These are phyloP conservation scores for Aspergillus viridinutans DNA, from an alignment of 2,329 filamentous ascomycete genomes.

Conservation along the genomic window DNA sequence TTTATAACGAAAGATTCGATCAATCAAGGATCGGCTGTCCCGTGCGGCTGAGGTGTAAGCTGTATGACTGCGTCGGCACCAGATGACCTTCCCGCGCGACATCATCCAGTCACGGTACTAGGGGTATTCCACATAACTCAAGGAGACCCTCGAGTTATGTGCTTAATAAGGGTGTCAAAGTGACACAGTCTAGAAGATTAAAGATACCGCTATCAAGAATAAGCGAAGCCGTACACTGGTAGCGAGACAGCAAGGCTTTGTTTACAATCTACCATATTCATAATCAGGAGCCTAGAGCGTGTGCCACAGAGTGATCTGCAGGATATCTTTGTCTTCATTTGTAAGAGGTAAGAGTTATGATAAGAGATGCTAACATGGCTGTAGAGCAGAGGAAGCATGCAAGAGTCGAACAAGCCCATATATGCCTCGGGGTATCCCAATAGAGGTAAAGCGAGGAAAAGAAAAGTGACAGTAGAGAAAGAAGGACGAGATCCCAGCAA, in stretches of 20 bases:
- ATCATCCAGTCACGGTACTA: slow-evolving; percentile 13
- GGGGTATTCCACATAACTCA: neutral
- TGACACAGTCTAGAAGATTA: neutral
- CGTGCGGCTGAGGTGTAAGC: neutral
- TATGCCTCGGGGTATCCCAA: slow-evolving; percentile 30
- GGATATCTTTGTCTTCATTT: neutral
- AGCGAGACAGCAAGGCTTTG: neutral
- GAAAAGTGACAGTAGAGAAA: neutral
- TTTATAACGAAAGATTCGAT: neutral
- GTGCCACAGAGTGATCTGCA: neutral
- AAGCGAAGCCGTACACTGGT: neutral
- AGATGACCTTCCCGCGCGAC: slow-evolving; percentile 27
- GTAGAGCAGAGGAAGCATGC: slow-evolving; percentile 4
- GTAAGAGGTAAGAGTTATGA: too few relatives aligned
- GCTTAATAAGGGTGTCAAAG: neutral
- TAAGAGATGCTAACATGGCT: neutral
- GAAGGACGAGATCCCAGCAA: neutral
- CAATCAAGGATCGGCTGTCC: slow-evolving; percentile 7
- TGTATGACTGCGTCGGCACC: slow-evolving; percentile 13
- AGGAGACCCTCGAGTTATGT: neutral
- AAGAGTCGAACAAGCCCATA: slow-evolving; percentile 2
- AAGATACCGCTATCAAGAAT: neutral
- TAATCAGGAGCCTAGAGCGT: neutral
- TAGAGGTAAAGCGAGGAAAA: neutral
- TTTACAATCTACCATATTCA: neutral